phyloP scores from a whole-genome alignment of 2,329 filamentous ascomycete genomes.

The Tolypocladium paradoxum region DNA sequence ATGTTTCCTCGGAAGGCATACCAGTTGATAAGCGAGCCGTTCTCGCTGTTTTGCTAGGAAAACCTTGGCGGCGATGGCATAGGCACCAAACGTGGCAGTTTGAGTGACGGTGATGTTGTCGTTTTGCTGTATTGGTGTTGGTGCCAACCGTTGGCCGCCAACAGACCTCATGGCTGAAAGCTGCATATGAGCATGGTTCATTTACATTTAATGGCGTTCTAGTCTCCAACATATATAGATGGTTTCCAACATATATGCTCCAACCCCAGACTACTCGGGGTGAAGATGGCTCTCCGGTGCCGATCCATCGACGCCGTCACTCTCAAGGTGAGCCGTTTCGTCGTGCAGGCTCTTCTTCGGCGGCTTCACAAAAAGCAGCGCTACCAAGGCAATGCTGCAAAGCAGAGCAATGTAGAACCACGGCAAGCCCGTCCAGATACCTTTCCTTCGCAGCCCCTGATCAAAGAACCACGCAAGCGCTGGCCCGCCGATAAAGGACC shows the following conservation, averaged over 20 bases:
- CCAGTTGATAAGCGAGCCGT: conserved; percentile 17
- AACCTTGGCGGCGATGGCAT: conserved; percentile 16
- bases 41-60: conserved; percentile 17
- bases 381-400: conserved; percentile 15
- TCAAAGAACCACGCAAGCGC: conserved; percentile 28
- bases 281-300: conserved; percentile 13
- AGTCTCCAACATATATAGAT: too few relatives aligned
- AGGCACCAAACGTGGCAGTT: conserved; percentile 19
- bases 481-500: conserved; percentile 28
- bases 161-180: too few relatives aligned
- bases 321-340: conserved; percentile 6
- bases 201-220: too few relatives aligned
- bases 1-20: too few relatives aligned
- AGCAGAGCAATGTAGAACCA: conserved; percentile 27
- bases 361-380: conserved; percentile 20
- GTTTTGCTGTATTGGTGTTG: too few relatives aligned
- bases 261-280: conserved; percentile 7
- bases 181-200: too few relatives aligned
- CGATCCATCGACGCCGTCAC: conserved; percentile 10
- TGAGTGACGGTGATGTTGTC: conserved; percentile 15
- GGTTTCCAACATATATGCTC: too few relatives aligned
- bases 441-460: conserved; percentile 22
- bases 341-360: conserved; percentile 12
- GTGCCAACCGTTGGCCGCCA: too few relatives aligned
- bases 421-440: conserved; percentile 26